These are phyloP conservation scores for Cryptococcus floricola DNA, from an alignment of 1,284 basidiomycete genomes.

Conservation along the genomic window DNA sequence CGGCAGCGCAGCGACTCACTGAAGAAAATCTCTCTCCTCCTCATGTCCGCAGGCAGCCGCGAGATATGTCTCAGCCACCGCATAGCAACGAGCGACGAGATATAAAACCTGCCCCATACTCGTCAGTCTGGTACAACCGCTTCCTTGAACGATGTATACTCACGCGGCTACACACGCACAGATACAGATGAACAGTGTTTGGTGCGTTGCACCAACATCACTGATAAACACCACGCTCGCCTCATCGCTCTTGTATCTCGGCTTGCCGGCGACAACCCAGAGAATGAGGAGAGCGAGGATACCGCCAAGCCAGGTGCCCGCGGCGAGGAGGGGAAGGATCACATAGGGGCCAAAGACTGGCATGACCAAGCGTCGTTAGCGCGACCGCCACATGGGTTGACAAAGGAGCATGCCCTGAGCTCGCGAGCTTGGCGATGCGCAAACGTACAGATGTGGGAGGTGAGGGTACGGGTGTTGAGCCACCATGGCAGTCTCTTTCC, in stretches of 20 bases:
- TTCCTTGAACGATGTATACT: conserved; percentile 6
- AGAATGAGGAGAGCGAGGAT: conserved; percentile 45
- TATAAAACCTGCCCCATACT: conserved; percentile 33
- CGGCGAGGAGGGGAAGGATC: conserved; percentile 37
- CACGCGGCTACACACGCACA: conserved; percentile 28
- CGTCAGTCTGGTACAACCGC: background rate
- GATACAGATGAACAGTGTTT: conserved; percentile 50
- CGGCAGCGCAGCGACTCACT: conserved; percentile 17
- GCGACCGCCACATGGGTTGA: background rate
- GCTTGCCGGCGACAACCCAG: conserved; percentile 48
- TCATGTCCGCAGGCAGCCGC: conserved; percentile 51
- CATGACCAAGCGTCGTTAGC: background rate
- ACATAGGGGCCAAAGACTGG: conserved; percentile 48
- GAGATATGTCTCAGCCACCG: conserved; percentile 53
- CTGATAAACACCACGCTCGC: conserved; percentile 51
- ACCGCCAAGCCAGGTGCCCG: conserved; percentile 39
- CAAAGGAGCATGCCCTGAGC: background rate
- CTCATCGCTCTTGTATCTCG: conserved; percentile 43
- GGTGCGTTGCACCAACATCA: conserved; percentile 50
- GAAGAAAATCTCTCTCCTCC: conserved; percentile 44
- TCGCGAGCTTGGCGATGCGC: background rate
- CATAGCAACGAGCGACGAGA: conserved; percentile 50
- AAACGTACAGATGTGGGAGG: conserved; percentile 39
- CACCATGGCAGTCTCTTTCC: conserved; percentile 11
- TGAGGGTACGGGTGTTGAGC: conserved; percentile 12